Conservation (phyloP, 2,329 filamentous ascomycete genomes). For the Mycosphaerella arachidis region DNA sequence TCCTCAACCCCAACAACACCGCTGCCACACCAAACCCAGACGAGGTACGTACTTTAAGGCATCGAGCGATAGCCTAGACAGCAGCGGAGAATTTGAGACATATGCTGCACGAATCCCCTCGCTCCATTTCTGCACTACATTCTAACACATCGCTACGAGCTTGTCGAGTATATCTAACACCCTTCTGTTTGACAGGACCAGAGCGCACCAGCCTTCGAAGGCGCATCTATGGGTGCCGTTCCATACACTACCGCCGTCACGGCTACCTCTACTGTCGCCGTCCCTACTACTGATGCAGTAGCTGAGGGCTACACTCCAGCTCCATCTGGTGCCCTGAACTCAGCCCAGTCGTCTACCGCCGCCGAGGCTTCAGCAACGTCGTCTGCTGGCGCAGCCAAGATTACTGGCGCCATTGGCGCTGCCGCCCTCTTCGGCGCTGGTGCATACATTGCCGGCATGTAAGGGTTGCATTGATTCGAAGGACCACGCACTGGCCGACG, state of each 20-base stretch:
- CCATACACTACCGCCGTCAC: constrained; percentile 55
- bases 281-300: constrained; percentile 30
- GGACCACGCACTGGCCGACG: too few species aligned
- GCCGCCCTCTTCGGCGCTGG: constrained; percentile 48
- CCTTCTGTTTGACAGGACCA: constrained; percentile 33
- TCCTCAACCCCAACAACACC: constrained; percentile 55
- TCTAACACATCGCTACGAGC: too few species aligned
- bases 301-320: constrained; percentile 24
- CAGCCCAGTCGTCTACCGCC: constrained; percentile 8
- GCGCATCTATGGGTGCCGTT: constrained; percentile 46
- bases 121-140: too few species aligned
- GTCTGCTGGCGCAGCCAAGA: constrained; percentile 30
- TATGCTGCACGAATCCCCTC: too few species aligned
- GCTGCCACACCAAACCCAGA: constrained; percentile 39
- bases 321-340: constrained; percentile 9
- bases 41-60: constrained; percentile 20
- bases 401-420: constrained; percentile 42
- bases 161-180: too few species aligned
- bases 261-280: constrained; percentile 23
- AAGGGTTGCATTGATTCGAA: neutral
- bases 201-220: constrained; percentile 48
- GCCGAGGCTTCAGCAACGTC: constrained; percentile 11
- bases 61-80: too few species aligned
- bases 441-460: constrained; percentile 26
- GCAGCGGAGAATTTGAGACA: too few species aligned